Percentiles rank a stretch among this genome's conserved stretches.
phyloP scores from a whole-genome alignment of 164 flowering plant species.

The Echeveria elegans region DNA sequence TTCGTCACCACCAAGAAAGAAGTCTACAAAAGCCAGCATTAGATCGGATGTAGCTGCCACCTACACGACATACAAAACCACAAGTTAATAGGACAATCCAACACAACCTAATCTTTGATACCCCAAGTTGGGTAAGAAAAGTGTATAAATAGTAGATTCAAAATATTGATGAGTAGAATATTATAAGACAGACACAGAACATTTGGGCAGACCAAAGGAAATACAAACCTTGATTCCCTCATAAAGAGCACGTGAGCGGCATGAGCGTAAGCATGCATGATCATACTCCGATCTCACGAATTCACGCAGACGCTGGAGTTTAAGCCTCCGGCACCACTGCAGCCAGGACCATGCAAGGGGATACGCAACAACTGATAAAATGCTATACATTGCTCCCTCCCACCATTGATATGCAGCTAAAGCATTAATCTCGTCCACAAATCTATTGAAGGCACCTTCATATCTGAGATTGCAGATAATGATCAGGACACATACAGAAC shows the following conservation, averaged over 20 bases:
- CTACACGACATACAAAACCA: constrained; percentile 25
- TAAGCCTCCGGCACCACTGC: constrained; percentile 79
- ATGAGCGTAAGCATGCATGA: constrained; percentile 95
- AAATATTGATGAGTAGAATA: neutral
- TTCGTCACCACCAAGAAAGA: constrained; percentile 99
- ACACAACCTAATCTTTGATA: neutral
- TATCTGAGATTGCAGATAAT: constrained; percentile 41
- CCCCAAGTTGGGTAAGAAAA: neutral
- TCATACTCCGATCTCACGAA: constrained; percentile 97
- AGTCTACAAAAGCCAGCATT: constrained; percentile 90
- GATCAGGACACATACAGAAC: neutral
- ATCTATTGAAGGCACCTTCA: constrained; percentile 87
- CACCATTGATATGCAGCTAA: constrained; percentile 95
- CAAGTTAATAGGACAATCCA: neutral
- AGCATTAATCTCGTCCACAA: constrained; percentile 93
- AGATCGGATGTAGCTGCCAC: constrained; percentile 91
- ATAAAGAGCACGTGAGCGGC: constrained; percentile 98
- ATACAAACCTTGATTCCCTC: constrained; percentile 89
- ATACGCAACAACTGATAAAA: constrained; percentile 67
- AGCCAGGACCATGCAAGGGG: constrained; percentile 99
- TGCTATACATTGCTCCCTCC: constrained; percentile 87
- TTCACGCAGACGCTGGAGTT: constrained; percentile 85
- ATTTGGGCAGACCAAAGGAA: neutral
- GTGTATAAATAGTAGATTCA: neutral
- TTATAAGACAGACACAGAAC: neutral